Evolutionary conservation across 495 filamentous ascomycete species (phyloP).

Genomic region (Tuber melanosporum): DNA sequence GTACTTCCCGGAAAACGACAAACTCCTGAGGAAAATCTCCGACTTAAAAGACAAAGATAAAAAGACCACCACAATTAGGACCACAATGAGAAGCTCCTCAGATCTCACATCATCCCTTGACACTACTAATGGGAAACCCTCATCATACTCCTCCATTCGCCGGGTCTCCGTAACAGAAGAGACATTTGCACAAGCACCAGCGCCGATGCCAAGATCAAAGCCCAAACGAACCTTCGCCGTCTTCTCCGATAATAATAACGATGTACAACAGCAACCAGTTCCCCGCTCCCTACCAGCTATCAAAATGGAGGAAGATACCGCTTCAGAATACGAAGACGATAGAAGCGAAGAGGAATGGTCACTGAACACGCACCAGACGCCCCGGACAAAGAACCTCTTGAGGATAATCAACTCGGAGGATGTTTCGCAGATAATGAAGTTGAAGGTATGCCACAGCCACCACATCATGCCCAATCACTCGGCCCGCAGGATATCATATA

Average conservation of each 20-base stretch:
- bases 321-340: constrained; percentile 42
- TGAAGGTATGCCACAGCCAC: constrained; percentile 50
- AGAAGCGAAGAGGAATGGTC: constrained; percentile 42
- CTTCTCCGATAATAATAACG: constrained; percentile 27
- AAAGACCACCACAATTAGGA: constrained; percentile 36
- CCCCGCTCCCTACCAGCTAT: constrained; percentile 26
- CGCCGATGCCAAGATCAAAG: constrained; percentile 12
- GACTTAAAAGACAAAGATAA: constrained; percentile 56
- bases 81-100: constrained; percentile 32
- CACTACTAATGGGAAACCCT: constrained; percentile 7
- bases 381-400: constrained; percentile 64
- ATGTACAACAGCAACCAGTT: constrained; percentile 28
- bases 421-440: constrained; percentile 58
- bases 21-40: constrained; percentile 70
- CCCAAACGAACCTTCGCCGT: constrained; percentile 34
- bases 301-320: constrained; percentile 18
- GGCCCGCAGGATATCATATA: neutral
- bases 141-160: constrained; percentile 34
- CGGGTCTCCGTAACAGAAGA: constrained; percentile 51
- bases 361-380: constrained; percentile 48
- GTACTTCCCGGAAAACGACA: constrained; percentile 80
- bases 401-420: constrained; percentile 83
- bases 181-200: constrained; percentile 35
- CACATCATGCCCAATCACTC: constrained; percentile 3
- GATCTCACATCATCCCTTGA: neutral